Evolutionary conservation across 208 protist species (phyloP).

Genomic region (Trypanosoma mega): DNA sequence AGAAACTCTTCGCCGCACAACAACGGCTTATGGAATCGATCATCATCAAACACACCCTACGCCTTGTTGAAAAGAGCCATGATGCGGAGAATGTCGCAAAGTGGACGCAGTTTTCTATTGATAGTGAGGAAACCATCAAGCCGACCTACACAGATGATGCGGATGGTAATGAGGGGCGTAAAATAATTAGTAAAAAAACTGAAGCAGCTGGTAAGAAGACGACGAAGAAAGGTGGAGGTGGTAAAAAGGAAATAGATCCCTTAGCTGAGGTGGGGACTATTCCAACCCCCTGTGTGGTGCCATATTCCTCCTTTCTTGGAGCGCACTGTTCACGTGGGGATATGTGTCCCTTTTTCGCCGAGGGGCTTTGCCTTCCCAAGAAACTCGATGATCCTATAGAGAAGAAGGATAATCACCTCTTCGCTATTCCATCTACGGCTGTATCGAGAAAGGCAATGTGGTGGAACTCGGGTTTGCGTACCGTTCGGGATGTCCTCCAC

Average conservation of each 20-base stretch:
- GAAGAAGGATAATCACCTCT: conserved; percentile 81
- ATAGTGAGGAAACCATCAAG: conserved; percentile 14
- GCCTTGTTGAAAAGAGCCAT: conserved; percentile 39
- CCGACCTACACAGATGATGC: conserved; percentile 26
- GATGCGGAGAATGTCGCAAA: conserved; percentile 30
- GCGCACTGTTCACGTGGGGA: conserved; percentile 73
- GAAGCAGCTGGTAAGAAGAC: neutral
- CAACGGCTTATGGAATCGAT: conserved; percentile 69
- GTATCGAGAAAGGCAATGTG: conserved; percentile 68
- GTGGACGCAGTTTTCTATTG: conserved; percentile 39
- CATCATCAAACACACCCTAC: conserved; percentile 61
- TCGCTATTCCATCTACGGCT: conserved; percentile 74
- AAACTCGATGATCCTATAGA: conserved; percentile 62
- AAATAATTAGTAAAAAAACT: conserved; percentile 12
- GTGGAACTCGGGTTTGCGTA: conserved; percentile 81
- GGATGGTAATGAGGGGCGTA: conserved; percentile 10
- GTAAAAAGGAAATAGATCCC: neutral
- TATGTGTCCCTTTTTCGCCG: conserved; percentile 76
- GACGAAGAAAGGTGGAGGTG: conserved; percentile 6
- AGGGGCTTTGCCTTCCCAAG: conserved; percentile 82
- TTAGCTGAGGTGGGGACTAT: neutral
- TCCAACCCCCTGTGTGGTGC: conserved; percentile 23
- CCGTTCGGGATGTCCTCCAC: conserved; percentile 61
- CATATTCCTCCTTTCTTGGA: conserved; percentile 59
- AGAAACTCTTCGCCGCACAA: conserved; percentile 63